Evolutionary conservation across 805 yeast species (phyloP), one percentile per base, ranked within the genome.

Genomic region (Isabelozyma gotoi): DNA sequence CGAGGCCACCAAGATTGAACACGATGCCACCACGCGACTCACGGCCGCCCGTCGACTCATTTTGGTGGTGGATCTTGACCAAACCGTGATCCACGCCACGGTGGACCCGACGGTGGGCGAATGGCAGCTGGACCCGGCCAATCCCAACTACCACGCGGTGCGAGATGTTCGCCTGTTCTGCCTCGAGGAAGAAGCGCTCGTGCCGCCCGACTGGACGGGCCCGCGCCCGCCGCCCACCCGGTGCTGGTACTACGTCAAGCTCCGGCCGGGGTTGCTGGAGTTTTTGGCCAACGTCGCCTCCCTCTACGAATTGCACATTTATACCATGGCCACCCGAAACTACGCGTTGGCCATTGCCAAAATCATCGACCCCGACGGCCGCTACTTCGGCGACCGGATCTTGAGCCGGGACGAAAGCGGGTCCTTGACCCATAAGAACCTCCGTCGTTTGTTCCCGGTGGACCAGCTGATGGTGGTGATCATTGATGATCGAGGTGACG

Each of bases 401-500:
- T 74, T 94, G 36, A 85, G 96, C 38, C 73, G 99, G 58, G 98
- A 94, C 62, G 98, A 94, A 58, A 88, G 96, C 63, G 98, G 98
- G 0, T 86, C 90, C 5, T 66, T 92, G 48, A 85, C 96, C 2
- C 96, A 88, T 52, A 94, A 94, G 59, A 88, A 92, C 31, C 71
- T 94, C 47, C 84, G 86, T 56, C 73, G 98, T 48, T 72, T 94
- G 43, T 94, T 94, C 56, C 99, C 99, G 0, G 96, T 92, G 2
- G 96, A 92, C 52, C 96, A 96, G 18, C 85, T 96, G 14, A 86
- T 94, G 96, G 99, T 94, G 24, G 94, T 88, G 2, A 84, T 94
- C 37, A 94, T 94, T 46, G 99, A 94, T 63, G 99, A 94, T 63
- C 78, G 99, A 60, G 99, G 97, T 2, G 99, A 94, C 63, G 99